Evolutionary conservation across 2,329 filamentous ascomycete genomes (phyloP).

Genomic region (Harringtonia aguacate): DNA sequence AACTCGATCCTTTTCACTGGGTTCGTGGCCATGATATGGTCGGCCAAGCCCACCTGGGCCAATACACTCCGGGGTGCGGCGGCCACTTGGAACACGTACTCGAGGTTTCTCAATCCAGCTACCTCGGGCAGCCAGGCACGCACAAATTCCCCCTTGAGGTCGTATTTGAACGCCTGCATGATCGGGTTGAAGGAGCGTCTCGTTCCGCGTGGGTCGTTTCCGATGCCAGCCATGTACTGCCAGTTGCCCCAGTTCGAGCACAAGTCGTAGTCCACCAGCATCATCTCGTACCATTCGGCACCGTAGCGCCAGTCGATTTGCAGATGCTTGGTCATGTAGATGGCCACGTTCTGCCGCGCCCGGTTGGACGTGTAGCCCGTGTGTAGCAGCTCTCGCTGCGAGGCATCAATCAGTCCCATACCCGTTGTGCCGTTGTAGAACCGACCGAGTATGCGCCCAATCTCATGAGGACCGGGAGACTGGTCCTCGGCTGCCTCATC

Average conservation of each 20-base stretch:
- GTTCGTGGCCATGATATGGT: constrained; percentile 54
- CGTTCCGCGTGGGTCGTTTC: constrained; percentile 65
- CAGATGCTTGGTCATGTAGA: constrained; percentile 62
- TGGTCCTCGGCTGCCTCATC: constrained; percentile 23
- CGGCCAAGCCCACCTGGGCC: constrained; percentile 41
- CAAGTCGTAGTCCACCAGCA: constrained; percentile 67
- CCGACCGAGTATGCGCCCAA: constrained; percentile 40
- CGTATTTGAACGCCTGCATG: constrained; percentile 72
- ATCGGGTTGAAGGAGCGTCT: constrained; percentile 72
- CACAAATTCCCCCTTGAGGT: constrained; percentile 58
- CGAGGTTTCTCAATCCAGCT: constrained; percentile 15
- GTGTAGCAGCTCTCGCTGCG: constrained; percentile 60
- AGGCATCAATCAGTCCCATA: constrained; percentile 67
- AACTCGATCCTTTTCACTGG: constrained; percentile 57
- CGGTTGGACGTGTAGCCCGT: constrained; percentile 74
- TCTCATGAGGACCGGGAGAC: constrained; percentile 28
- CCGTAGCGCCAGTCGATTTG: constrained; percentile 71
- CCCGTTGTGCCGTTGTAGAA: constrained; percentile 61
- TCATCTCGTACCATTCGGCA: constrained; percentile 64
- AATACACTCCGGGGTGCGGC: constrained; percentile 50
- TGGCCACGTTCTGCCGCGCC: constrained; percentile 66
- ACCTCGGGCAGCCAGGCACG: constrained; percentile 65
- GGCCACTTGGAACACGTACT: constrained; percentile 61
- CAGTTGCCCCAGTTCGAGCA: constrained; percentile 73
- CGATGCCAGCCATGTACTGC: constrained; percentile 73